Conservation (phyloP, 2,329 filamentous ascomycete species). For the Zalaria obscura region DNA sequence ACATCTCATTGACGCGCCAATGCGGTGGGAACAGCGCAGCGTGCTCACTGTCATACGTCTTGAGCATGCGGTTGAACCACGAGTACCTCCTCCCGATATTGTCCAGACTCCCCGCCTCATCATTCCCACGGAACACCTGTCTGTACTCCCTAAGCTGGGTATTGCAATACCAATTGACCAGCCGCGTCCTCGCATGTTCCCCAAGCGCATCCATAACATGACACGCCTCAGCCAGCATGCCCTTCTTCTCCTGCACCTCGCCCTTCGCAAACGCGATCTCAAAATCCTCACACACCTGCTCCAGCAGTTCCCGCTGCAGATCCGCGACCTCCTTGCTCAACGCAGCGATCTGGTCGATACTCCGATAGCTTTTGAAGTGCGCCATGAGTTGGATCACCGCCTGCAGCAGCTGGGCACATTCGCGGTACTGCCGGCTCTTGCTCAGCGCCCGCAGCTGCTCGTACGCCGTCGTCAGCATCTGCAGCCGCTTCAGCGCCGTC, state of each 20-base stretch:
- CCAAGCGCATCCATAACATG: conserved; percentile 89
- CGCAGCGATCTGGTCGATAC: conserved; percentile 93
- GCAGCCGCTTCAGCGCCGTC: conserved; percentile 90
- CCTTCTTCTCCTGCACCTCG: conserved; percentile 57
- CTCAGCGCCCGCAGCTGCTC: conserved; percentile 79
- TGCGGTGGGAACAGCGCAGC: conserved; percentile 69
- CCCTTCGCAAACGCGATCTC: conserved; percentile 86
- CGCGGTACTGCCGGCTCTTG: conserved; percentile 78
- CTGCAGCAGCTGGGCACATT: conserved; percentile 85
- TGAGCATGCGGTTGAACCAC: conserved; percentile 93
- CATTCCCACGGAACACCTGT: conserved; percentile 88
- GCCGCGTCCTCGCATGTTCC: conserved; percentile 64
- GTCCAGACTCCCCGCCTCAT: conserved; percentile 90
- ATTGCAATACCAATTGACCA: conserved; percentile 96
- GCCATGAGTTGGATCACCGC: conserved; percentile 96
- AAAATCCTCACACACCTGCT: conserved; percentile 99
- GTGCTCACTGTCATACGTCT: conserved; percentile 91
- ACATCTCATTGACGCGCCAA: conserved; percentile 82
- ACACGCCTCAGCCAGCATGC: conserved; percentile 72
- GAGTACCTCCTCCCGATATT: conserved; percentile 91
- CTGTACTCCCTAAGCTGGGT: conserved; percentile 91
- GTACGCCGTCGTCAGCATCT: conserved; percentile 99
- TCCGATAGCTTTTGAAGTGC: conserved; percentile 95
- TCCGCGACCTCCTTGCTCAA: conserved; percentile 87
- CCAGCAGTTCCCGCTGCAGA: conserved; percentile 77